Conservation (phyloP, 148 eudicot genomes). For the Vaccinium vitisidaea region DNA sequence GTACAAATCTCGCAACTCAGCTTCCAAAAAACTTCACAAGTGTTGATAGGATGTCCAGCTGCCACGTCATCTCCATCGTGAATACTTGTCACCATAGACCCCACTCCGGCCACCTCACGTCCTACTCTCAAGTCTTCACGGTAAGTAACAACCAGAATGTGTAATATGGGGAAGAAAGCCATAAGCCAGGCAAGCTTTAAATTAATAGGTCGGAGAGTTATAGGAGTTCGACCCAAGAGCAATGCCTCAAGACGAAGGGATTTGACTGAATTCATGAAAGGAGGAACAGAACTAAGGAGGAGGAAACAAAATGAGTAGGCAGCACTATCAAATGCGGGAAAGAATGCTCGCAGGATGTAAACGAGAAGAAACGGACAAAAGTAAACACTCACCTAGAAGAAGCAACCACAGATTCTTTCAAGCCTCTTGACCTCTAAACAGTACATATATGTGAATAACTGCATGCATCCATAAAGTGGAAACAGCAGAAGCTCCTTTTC, state of each 20-base stretch:
- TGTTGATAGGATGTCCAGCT: not conserved
- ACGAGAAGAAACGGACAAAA: not conserved
- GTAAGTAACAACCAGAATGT: not conserved
- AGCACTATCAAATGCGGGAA: not conserved
- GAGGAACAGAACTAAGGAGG: not conserved
- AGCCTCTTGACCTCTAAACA: not conserved
- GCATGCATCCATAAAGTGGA: not conserved
- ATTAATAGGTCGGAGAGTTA: not conserved
- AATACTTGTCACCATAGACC: slow-evolving; percentile 1
- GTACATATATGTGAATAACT: not conserved
- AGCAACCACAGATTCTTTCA: not conserved
- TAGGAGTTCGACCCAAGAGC: not conserved
- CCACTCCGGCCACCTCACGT: not conserved
- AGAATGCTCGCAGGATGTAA: slow-evolving; percentile 3
- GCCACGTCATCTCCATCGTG: not conserved
- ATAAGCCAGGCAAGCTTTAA: not conserved
- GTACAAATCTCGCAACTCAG: not conserved
- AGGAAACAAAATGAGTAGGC: not conserved
- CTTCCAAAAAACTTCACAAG: slow-evolving; percentile 1
- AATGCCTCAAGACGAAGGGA: not conserved
- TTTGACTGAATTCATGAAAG: not conserved
- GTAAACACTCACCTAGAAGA: not conserved
- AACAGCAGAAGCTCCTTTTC: not conserved
- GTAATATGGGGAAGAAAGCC: not conserved
- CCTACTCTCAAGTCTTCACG: not conserved